Base-by-base conservation (phyloP, 1,284 basidiomycete genomes). In the Abortiporus biennis region DNA sequence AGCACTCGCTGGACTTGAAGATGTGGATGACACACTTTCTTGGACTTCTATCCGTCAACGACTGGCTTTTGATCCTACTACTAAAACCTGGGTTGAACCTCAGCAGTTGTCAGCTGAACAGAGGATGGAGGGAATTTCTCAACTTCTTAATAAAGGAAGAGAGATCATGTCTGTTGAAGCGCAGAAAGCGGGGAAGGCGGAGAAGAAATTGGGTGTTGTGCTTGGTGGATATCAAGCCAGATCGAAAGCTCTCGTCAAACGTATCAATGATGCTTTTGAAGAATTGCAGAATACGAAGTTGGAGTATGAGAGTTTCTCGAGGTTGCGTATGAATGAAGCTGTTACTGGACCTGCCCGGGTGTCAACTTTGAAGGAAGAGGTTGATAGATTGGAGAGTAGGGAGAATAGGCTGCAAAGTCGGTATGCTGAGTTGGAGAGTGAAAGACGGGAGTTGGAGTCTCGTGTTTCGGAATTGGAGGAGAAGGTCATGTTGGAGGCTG, bases 181-280 rank as follows among this genome's bases (percentile, higher is more conserved):
- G 0, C 75, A 71, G 36, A 88, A 85, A 55, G 85, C 89, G 0
- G 66, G 78, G 31, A 99, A 98, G 67, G 63, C 76, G 3, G 96
- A 99, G 70, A 97, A 95, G 77, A 94, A 92, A 63, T 78, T 99
- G 15, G 76, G 71, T 11, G 81, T 95, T 50, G 76, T 81, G 17
- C 75, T 99, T 5, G 94, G 93, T 31, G 96, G 96, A 2, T 99
- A 99, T 64, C 80, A 90, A 56, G 76, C 77, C 29, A 79, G 95
- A 12, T 83, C 84, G 32, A 74, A 74, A 52, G 78, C 80, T 33
- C 71, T 95, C 5, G 68, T 73, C 12, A 79, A 79, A 55, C 78
- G 83, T 5, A 67, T 95, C 29, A 66, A 65, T 1, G 76, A 80
- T 31, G 76, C 81, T 0, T 89, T 87, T 56, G 76, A 78, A 30